Evolutionary conservation across 208 protist genomes (phyloP), one percentile per base, ranked within the genome.

Genomic region (Leptomonas pyrrhocoris): DNA sequence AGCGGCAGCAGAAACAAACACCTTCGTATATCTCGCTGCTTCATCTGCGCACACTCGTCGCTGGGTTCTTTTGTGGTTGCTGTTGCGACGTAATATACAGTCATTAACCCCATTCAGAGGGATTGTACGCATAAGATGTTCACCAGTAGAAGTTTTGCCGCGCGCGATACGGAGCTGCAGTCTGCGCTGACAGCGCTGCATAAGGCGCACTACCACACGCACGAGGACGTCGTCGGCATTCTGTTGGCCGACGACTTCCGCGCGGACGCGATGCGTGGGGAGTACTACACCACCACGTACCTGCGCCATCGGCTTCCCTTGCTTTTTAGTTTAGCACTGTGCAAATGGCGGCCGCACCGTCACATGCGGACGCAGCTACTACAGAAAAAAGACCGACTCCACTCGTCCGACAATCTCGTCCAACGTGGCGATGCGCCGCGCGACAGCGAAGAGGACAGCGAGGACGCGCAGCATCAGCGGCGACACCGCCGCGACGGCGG

Each of bases 161-260:
- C 49, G 13, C 62, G 53, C 0, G 53, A 51, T 12, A 36, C 36
- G n/a, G 57, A 71, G 31, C 63, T 77, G 63, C 62, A 46, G 55
- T 57, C 63, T n/a, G 65, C 34, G 40, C 62, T 77, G 34, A 18
- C 60, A 28, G 31, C 54, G 4, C 57, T 77, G 57, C 53, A 72
- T 50, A 61, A 61, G 15, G 60, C 40, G 2, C 63, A 67, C 51
- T 69, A 71, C 59, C 58, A 21, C 15, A 51, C 62, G 0, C 36
- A 57, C 50, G 65, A 67, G 38, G 73, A 78, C 23, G 57, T 80
- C 15, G 54, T 68, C 2, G 73, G 43, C 6, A 59, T 84, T 25
- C 45, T 85, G 0, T 64, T 81, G 0, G 74, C 81, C 50, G 53
- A 51, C 4, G 53, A 79, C 67, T 85, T 80, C 56, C 45, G 28